phyloP scores from a whole-genome alignment of 1,284 basidiomycete species.

The Melampsora larici-populina region DNA sequence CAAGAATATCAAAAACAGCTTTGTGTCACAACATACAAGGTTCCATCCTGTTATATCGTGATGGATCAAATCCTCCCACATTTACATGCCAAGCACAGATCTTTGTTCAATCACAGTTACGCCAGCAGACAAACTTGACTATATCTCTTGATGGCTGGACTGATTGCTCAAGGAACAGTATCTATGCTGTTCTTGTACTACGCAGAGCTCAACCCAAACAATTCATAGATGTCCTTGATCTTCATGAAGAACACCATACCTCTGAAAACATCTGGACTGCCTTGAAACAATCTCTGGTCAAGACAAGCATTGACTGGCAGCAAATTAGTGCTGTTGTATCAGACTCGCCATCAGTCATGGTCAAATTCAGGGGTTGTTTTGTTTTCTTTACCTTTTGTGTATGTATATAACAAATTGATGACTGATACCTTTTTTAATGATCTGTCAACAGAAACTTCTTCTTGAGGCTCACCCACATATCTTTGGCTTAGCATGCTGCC shows the following conservation, averaged over 20 bases:
- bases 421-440: not conserved
- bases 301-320: not conserved
- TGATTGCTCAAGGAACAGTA: too few relatives aligned
- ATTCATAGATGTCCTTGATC: conserved; percentile 21
- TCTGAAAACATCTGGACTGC: conserved; percentile 13
- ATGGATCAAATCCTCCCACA: conserved; percentile 6
- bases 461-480: conserved; percentile 21
- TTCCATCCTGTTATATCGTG: too few relatives aligned
- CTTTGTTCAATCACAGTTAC: too few relatives aligned
- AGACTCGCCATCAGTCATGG: conserved; percentile 5
- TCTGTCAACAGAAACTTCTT: not conserved
- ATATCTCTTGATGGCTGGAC: too few relatives aligned
- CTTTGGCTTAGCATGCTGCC: not conserved
- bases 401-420: too few relatives aligned
- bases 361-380: not conserved
- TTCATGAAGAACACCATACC: not conserved
- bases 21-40: too few relatives aligned
- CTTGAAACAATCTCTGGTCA: too few relatives aligned
- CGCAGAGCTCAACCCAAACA: not conserved
- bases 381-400: not conserved
- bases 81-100: too few relatives aligned
- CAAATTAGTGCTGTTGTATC: not conserved
- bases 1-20: too few relatives aligned
- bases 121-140: too few relatives aligned
- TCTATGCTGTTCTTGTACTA: not conserved